Percentiles rank a stretch among this genome's conserved stretches.
Evolutionary conservation across 192 early-diverging fungal genomes (phyloP).

Genomic region (Dimargaris cristalligena): DNA sequence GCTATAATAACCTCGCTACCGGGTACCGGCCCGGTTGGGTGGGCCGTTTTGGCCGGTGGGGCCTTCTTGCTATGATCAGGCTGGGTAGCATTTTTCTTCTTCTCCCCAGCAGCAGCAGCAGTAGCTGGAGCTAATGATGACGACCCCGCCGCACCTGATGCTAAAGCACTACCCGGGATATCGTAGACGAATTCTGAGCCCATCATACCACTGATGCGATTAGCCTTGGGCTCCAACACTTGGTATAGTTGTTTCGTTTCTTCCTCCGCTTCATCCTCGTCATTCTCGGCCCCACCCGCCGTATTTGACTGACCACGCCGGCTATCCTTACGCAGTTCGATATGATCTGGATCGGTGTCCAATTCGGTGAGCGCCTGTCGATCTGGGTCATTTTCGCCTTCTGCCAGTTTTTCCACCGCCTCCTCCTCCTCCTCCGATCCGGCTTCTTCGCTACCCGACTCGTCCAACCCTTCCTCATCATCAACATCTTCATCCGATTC

Average conservation of each 20-base stretch:
- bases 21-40: too few species aligned
- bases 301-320: conserved; percentile 14
- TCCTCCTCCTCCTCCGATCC: conserved; percentile 11
- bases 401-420: too few species aligned
- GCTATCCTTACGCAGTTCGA: conserved; percentile 72
- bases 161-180: conserved; percentile 31
- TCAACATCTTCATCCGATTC: conserved; percentile 51
- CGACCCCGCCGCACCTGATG: conserved; percentile 28
- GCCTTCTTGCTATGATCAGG: conserved; percentile 30
- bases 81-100: conserved; percentile 13
- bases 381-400: neutral
- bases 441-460: neutral
- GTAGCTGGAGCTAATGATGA: too few species aligned
- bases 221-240: conserved; percentile 65
- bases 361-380: conserved; percentile 12
- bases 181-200: conserved; percentile 87
- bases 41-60: conserved; percentile 6
- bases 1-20: conserved; percentile 60
- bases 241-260: conserved; percentile 54
- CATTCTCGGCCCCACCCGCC: too few species aligned
- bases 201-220: conserved; percentile 70
- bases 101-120: too few species aligned
- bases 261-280: conserved; percentile 15
- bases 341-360: conserved; percentile 62
- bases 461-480: neutral